Conservation (phyloP, 202 grass and related monocot species). For the Zizania palustris region DNA sequence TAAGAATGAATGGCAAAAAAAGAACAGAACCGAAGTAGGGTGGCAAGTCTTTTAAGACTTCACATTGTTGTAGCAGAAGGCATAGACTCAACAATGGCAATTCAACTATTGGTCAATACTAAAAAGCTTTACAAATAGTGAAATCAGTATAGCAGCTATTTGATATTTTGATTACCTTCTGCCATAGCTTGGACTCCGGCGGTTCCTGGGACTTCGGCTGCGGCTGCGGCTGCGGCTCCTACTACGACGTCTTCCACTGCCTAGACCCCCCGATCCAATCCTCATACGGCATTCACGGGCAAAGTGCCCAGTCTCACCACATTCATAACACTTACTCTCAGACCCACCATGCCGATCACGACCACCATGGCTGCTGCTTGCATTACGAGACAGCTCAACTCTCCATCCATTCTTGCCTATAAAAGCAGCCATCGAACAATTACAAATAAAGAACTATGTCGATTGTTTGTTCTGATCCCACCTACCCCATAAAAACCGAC, state of each 20-base stretch:
- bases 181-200: constrained; percentile 89
- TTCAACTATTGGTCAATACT: neutral
- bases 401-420: constrained; percentile 95
- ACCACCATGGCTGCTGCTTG: constrained; percentile 54
- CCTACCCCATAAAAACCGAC: neutral
- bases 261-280: constrained; percentile 84
- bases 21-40: neutral
- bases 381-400: constrained; percentile 84
- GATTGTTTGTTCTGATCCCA: neutral
- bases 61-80: neutral
- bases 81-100: neutral
- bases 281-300: constrained; percentile 92
- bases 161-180: constrained; percentile 61
- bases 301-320: constrained; percentile 95
- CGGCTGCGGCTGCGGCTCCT: constrained; percentile 81
- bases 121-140: neutral
- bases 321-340: constrained; percentile 97
- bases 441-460: neutral
- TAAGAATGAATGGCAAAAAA: no score
- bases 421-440: neutral
- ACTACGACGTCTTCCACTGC: constrained; percentile 85
- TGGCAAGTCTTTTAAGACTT: neutral
- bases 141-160: neutral
- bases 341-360: constrained; percentile 68
- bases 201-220: constrained; percentile 83